Evolutionary conservation across 305 asterid species (phyloP).

Genomic region (Withania somnifera): DNA sequence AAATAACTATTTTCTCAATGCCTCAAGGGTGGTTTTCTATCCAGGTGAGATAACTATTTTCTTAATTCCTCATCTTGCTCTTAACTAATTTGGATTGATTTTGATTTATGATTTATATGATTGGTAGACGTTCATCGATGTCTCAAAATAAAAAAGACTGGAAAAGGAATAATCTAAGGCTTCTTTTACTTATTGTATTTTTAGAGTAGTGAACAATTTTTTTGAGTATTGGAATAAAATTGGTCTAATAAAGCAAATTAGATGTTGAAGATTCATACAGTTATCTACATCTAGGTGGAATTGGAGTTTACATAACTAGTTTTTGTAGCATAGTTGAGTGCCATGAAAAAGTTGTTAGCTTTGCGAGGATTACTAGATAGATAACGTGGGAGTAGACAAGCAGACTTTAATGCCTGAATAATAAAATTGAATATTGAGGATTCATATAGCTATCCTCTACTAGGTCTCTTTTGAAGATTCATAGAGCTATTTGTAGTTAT

Average conservation of each 20-base stretch:
- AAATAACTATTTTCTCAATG: too few relatives aligned
- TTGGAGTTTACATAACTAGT: neutral
- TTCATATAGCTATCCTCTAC: too few relatives aligned
- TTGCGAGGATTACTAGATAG: neutral
- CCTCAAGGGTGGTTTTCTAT: too few relatives aligned
- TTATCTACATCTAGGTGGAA: neutral
- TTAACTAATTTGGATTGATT: neutral
- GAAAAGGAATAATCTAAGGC: neutral
- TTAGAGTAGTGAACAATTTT: neutral
- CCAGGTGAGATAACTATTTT: too few relatives aligned
- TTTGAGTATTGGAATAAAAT: neutral
- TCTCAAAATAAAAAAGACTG: too few relatives aligned
- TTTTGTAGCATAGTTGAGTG: neutral
- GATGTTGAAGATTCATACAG: neutral
- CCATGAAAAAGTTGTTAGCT: neutral
- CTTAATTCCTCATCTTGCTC: too few relatives aligned
- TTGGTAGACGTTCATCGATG: neutral
- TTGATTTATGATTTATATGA: constrained; percentile 1
- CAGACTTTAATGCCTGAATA: too few relatives aligned
- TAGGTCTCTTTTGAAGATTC: too few relatives aligned
- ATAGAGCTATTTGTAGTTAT: too few relatives aligned
- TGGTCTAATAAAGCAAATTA: neutral
- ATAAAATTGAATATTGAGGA: too few relatives aligned
- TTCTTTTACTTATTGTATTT: neutral
- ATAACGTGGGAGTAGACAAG: neutral